Conservation (phyloP, 768 basidiomycete genomes). For the Xerocomus potaroensis region DNA sequence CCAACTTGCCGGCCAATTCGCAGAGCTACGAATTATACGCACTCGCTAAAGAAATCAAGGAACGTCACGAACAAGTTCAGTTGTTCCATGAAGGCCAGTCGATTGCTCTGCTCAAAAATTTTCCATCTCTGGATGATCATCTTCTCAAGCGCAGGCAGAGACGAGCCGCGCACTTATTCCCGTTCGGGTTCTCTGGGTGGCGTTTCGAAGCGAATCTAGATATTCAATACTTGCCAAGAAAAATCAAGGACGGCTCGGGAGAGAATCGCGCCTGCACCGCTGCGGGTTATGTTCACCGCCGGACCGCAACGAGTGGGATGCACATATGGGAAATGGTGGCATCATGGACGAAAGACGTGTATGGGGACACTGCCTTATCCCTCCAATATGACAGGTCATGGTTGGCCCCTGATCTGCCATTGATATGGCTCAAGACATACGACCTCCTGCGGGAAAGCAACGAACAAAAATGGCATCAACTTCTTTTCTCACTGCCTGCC, state of each 20-base stretch:
- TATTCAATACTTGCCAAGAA: conserved; percentile 5
- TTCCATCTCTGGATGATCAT: conserved; percentile 3
- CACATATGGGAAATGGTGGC: conserved; percentile 7
- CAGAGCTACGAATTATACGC: conserved; percentile 30
- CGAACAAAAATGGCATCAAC: conserved; percentile 8
- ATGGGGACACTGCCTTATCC: conserved; percentile 1
- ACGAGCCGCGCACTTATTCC: neutral
- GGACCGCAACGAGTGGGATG: neutral
- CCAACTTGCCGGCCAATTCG: conserved; percentile 12
- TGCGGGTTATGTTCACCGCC: conserved; percentile 3
- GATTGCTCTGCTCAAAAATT: neutral
- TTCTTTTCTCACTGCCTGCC: conserved; percentile 28
- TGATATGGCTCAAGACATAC: conserved; percentile 26
- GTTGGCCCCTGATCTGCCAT: conserved; percentile 17
- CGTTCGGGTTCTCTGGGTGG: neutral
- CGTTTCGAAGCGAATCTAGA: neutral
- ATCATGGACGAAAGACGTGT: neutral
- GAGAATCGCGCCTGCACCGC: conserved; percentile 11
- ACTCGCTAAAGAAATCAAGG: conserved; percentile 24
- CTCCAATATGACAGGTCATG: conserved; percentile 23
- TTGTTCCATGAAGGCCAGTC: conserved; percentile 4
- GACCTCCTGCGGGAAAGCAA: conserved; percentile 17
- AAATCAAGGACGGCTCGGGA: neutral
- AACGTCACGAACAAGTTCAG: conserved; percentile 16
- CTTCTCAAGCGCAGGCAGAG: conserved; percentile 14